phyloP scores from a whole-genome alignment of 2,329 filamentous ascomycete genomes.

The Tolypocladium nubicola region DNA sequence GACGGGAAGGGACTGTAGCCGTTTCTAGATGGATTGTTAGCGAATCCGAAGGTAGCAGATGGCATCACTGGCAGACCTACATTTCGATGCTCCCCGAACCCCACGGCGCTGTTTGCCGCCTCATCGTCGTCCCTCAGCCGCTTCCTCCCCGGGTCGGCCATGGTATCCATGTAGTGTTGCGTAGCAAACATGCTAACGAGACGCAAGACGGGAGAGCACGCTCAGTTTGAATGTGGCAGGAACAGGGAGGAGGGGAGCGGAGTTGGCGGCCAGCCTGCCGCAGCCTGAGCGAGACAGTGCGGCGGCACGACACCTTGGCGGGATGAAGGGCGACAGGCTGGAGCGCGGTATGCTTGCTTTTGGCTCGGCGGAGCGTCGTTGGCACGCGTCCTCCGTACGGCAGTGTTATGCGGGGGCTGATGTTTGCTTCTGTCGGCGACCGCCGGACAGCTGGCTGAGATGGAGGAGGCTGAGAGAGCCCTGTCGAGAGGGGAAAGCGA shows the following conservation, averaged over 20 bases:
- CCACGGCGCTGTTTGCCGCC: conserved; percentile 21
- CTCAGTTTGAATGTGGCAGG: background rate
- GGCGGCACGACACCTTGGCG: background rate
- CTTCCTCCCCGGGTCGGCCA: conserved; percentile 29
- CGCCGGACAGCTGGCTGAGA: background rate
- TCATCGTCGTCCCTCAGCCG: conserved; percentile 36
- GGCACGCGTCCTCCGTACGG: background rate
- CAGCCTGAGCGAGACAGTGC: background rate
- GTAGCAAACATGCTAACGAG: conserved; percentile 25
- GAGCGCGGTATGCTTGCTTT: background rate
- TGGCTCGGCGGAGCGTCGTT: background rate
- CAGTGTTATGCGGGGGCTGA: background rate
- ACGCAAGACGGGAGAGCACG: background rate
- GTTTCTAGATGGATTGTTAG: conserved; percentile 32
- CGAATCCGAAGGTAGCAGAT: background rate
- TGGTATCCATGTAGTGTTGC: conserved; percentile 18
- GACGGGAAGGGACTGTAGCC: conserved; percentile 40
- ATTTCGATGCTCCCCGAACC: conserved; percentile 40
- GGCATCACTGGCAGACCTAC: conserved; percentile 20
- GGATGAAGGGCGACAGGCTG: background rate
- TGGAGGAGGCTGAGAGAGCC: background rate
- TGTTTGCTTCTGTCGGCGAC: background rate
- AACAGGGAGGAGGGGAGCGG: no score
- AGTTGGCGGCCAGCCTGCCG: background rate
- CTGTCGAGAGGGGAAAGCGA: background rate